Evolutionary conservation across 495 filamentous ascomycete species (phyloP), one percentile per base, ranked within the genome.

Genomic region (Lichenothelia convexa): DNA sequence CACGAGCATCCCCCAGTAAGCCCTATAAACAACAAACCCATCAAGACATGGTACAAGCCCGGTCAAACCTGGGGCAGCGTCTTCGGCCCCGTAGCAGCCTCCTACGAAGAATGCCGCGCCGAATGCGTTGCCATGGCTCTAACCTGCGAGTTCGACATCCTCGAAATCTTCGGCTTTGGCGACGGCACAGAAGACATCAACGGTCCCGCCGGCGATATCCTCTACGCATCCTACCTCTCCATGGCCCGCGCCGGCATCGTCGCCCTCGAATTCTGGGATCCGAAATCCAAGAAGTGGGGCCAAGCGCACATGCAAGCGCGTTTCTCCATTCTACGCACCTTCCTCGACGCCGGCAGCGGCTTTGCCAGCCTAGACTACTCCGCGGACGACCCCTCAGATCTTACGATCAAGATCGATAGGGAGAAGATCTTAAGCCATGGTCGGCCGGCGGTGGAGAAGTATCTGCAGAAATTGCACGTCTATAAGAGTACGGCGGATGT

Each of bases 71-170:
- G 87, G 86, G 78, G 82, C 33, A 80, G 76, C 15, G 80, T 91
- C 1, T 94, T 95, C 45, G 86, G 85, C 11, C 70, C 78, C 30
- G 67, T 91, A 45, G 78, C 85, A 13, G 80, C 75, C 2, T 75
- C 74, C 3, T 95, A 93, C 54, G 87, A 95, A 55, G 80, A 85
- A 51, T 80, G 76, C 48, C 65, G 75, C 26, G 75, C 76, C 12
- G 84, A 92, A 55, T 83, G 85, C 40, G 86, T 94, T 11, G 89
- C 89, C 18, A 93, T 95, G 86, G 78, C 72, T 11, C 63, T 97
- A 15, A 71, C 74, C 48, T 92, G 85, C 55, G 87, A 97, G 46
- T 92, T 89, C 50, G 65, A 68, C 4, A 78, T 93, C 30, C 64
- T 95, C 29, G 65, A 81, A 48, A 86, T 94, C 55, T 97, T 97